Base-by-base conservation (phyloP, 139 green algal species). In the Chlorella sp. region DNA sequence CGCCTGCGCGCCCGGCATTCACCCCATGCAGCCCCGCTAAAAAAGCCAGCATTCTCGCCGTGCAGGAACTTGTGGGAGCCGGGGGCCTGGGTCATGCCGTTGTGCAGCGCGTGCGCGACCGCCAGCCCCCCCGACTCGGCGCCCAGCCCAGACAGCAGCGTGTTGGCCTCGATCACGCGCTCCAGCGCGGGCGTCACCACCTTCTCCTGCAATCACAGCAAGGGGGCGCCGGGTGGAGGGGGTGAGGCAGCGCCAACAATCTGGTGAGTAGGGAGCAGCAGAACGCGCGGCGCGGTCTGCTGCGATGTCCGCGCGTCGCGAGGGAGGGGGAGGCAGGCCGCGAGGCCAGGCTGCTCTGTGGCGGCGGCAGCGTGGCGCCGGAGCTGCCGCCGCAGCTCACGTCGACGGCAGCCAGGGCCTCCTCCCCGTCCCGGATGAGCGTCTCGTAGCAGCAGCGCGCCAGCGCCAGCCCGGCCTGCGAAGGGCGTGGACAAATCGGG, bases 131-230 rank as follows among this genome's bases (percentile, higher is more conserved):
- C 70, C 27, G 56, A 64, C 58, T 82, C 77, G 66, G 79, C 79
- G n/a, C 77, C 77, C 42, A 82, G 69, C 21, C 77, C 77, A 29
- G 51, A 73, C 69, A 82, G 67, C 45, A 82, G 45, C 8, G 77
- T 82, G 67, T 82, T 82, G 51, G 77, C 77, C 35, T 82, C 77
- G 3, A 82, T 41, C 23, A 82, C 46, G 14, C 77, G 38, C 40
- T 82, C 77, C 25, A 82, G 67, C 31, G 77, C 77, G 27, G 77
- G 77, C 21, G 77, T 82, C 40, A 77, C 66, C 31, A 48, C 55
- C 17, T 77, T 27, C 27, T 55, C 40, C 62, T 69, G 62, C 56
- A 63, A n/a, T n/a, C n/a, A n/a, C n/a, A n/a, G n/a, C n/a, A n/a
- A n/a, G n/a, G n/a, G n/a, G n/a, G n/a, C n/a, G n/a, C n/a, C n/a